These are phyloP conservation scores for Cystofilobasidium macerans DNA, from an alignment of 768 basidiomycete genomes.

Conservation along the genomic window DNA sequence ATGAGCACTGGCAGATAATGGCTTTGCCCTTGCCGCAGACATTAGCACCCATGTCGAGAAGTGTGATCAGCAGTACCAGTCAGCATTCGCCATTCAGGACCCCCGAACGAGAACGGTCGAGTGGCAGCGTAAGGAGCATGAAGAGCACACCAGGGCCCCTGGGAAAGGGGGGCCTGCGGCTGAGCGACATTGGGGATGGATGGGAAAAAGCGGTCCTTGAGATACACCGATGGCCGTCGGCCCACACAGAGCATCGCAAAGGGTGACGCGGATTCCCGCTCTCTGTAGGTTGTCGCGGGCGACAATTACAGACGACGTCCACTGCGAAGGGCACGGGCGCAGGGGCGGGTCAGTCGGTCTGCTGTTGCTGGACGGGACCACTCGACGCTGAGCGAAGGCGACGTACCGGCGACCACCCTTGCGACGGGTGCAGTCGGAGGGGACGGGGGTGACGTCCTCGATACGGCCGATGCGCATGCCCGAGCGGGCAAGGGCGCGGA, in stretches of 20 bases:
- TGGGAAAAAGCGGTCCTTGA: not conserved
- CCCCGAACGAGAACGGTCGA: no score
- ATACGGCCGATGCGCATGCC: conserved; percentile 98
- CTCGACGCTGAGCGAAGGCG: not conserved
- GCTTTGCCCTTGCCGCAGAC: no score
- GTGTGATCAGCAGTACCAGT: no score
- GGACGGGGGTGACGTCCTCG: conserved; percentile 51
- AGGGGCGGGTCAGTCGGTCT: no score
- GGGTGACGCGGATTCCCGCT: not conserved
- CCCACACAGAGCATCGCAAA: not conserved
- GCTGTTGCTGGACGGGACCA: not conserved
- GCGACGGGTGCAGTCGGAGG: conserved; percentile 91
- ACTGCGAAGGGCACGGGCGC: no score
- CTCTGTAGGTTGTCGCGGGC: not conserved
- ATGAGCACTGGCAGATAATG: no score
- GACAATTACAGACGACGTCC: conserved; percentile 29
- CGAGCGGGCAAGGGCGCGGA: conserved; percentile 93
- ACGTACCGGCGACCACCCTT: conserved; percentile 52
- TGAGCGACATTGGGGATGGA: not conserved
- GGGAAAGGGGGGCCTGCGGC: conserved; percentile 4
- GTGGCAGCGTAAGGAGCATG: conserved; percentile 3
- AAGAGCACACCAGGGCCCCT: conserved; percentile 5
- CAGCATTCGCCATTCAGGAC: no score
- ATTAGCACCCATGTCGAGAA: no score
- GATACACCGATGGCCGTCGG: not conserved